These are phyloP conservation scores for Tolypocladium endophyticum DNA, from an alignment of 2,329 filamentous ascomycete species.

Conservation along the genomic window DNA sequence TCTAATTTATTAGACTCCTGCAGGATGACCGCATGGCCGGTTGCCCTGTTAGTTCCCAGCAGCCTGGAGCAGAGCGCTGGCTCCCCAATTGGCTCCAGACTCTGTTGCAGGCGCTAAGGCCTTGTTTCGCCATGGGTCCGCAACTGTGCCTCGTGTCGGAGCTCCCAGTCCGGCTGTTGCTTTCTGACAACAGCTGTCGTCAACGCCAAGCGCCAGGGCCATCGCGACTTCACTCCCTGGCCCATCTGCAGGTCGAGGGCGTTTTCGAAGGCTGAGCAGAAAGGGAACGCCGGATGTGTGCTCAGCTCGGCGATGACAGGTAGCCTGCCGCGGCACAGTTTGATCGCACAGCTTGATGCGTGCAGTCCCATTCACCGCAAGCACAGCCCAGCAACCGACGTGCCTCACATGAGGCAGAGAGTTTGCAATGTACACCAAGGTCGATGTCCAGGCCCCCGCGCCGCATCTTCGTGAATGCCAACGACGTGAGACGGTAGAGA, in stretches of 20 bases:
- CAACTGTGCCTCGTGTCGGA: neutral
- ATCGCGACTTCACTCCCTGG: neutral
- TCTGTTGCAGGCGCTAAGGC: neutral
- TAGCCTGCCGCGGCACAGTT: no score
- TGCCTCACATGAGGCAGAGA: neutral
- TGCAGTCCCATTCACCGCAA: neutral
- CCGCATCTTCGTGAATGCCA: no score
- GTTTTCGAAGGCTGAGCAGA: neutral
- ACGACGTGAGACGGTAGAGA: neutral
- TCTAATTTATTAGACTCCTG: neutral
- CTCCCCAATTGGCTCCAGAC: neutral
- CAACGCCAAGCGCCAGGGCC: neutral
- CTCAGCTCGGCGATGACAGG: no score
- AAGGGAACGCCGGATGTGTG: neutral
- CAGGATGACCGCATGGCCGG: neutral
- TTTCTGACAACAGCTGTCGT: neutral
- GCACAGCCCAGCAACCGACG: no score
- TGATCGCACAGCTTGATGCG: no score
- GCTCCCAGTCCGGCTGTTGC: neutral
- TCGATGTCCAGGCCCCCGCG: no score
- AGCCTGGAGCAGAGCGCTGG: neutral
- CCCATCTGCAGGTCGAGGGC: neutral
- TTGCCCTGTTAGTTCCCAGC: neutral
- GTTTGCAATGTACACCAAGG: neutral
- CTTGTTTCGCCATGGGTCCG: neutral